Evolutionary conservation across 345 rosid species (phyloP).

Genomic region (Citrus reticulata): DNA sequence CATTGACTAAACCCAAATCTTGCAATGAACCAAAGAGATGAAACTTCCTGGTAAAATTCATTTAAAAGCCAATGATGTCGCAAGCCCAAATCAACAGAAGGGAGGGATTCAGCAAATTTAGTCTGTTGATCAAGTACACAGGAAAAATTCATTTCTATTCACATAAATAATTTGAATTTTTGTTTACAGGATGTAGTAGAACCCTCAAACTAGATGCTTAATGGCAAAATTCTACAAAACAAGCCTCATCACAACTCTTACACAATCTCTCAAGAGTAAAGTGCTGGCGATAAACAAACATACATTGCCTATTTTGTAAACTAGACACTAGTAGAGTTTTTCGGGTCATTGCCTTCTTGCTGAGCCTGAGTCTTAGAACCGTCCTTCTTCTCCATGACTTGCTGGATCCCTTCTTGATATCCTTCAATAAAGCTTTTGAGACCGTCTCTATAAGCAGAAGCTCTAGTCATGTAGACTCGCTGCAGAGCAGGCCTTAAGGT

Average conservation of each 20-base stretch:
- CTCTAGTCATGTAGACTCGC: conserved; percentile 82
- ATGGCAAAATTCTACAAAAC: conserved; percentile 9
- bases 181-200: conserved; percentile 4
- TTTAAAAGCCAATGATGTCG: neutral
- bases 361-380: conserved; percentile 36
- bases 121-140: neutral
- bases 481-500: conserved; percentile 87
- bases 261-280: neutral
- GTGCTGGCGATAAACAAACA: neutral
- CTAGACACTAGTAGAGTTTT: conserved; percentile 16
- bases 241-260: neutral
- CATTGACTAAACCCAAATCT: neutral
- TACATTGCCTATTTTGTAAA: neutral
- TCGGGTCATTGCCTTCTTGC: conserved; percentile 21
- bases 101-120: conserved; percentile 1
- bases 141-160: conserved; percentile 1
- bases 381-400: conserved; percentile 54
- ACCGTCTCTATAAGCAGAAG: conserved; percentile 82
- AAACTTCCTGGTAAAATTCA: neutral
- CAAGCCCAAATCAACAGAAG: neutral
- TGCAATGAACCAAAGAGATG: neutral
- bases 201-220: conserved; percentile 5
- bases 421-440: conserved; percentile 67
- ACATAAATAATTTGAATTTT: conserved; percentile 4
- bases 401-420: conserved; percentile 77